phyloP scores from a whole-genome alignment of 164 flowering plant genomes.

The Umbellularia californica region DNA sequence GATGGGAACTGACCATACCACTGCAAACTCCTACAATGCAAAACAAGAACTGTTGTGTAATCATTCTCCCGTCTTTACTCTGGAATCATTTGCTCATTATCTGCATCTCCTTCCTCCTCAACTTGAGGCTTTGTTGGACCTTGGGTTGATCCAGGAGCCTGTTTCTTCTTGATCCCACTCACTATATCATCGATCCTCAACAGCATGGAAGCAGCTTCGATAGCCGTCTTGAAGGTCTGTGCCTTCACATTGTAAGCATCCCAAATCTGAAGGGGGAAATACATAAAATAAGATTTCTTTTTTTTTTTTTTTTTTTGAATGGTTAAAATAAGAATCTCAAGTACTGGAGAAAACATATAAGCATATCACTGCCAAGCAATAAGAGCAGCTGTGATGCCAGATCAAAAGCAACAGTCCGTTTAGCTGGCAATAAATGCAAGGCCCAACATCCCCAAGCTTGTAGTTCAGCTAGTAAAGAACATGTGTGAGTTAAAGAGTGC shows the following conservation, averaged over 20 bases:
- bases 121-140: slow-evolving; percentile 63
- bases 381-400: too few relatives aligned
- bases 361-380: background rate
- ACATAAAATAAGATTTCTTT: background rate
- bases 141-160: slow-evolving; percentile 65
- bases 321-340: background rate
- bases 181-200: slow-evolving; percentile 96
- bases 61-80: slow-evolving; percentile 31
- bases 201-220: slow-evolving; percentile 99
- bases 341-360: background rate
- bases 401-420: too few relatives aligned
- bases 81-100: slow-evolving; percentile 72
- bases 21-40: background rate
- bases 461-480: too few relatives aligned
- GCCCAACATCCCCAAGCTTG: too few relatives aligned
- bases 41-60: background rate
- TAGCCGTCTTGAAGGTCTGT: slow-evolving; percentile 94
- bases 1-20: background rate
- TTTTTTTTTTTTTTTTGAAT: too few relatives aligned
- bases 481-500: too few relatives aligned
- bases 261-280: slow-evolving; percentile 59
- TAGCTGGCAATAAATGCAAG: too few relatives aligned
- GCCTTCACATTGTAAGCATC: slow-evolving; percentile 94
- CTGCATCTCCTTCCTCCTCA: slow-evolving; percentile 86
- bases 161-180: slow-evolving; percentile 95